A percentile compares a stretch with the other conserved stretches of the same genome.
Conservation (phyloP, 306 rosid genomes). For the Styphnolobium japonicum region DNA sequence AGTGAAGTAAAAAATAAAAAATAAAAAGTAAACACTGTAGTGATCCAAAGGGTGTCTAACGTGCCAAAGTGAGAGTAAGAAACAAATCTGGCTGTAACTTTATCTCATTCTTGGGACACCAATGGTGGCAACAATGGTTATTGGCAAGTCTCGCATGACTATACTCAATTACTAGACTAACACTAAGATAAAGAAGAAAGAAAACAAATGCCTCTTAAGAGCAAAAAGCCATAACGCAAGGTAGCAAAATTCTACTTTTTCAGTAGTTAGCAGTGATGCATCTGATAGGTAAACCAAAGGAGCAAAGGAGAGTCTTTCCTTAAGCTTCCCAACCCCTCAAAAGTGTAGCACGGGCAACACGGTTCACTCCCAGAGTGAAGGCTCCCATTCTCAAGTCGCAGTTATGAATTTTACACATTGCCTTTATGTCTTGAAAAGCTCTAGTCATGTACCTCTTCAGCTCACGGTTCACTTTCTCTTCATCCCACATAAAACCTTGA, state of each 20-base stretch:
- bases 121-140: constrained; percentile 11
- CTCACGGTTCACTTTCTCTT: constrained; percentile 58
- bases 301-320: neutral
- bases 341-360: constrained; percentile 68
- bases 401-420: constrained; percentile 59
- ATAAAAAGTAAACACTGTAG: neutral
- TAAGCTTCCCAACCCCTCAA: constrained; percentile 75
- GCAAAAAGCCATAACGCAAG: neutral
- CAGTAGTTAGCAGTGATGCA: neutral
- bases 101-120: neutral
- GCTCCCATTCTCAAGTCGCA: constrained; percentile 79
- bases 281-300: neutral
- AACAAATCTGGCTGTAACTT: neutral
- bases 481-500: constrained; percentile 89
- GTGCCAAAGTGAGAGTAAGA: neutral
- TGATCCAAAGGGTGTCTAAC: neutral
- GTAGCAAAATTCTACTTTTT: neutral
- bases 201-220: neutral
- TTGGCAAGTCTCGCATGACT: constrained; percentile 11
- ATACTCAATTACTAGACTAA: neutral
- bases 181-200: neutral
- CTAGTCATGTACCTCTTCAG: constrained; percentile 64
- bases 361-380: constrained; percentile 65
- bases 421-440: constrained; percentile 57
- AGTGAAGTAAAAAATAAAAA: neutral